Percentiles rank a stretch among this genome's conserved stretches.
Evolutionary conservation across 2,329 filamentous ascomycete species (phyloP).

Genomic region (Amphichorda felina): DNA sequence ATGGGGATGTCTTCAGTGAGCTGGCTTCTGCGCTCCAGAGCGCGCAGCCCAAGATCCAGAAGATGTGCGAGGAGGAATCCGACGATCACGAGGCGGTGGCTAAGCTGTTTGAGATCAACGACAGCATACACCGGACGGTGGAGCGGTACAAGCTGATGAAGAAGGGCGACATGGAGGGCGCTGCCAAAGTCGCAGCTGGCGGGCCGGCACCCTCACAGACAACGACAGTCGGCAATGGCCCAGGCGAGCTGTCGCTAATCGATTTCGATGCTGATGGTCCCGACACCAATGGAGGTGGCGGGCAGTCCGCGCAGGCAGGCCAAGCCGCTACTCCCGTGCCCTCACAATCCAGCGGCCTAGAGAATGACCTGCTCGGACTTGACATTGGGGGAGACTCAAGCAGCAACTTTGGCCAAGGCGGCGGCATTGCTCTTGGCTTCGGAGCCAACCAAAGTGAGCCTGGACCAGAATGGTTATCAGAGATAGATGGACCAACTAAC

Average conservation of each 20-base stretch:
- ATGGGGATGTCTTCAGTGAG: constrained; percentile 65
- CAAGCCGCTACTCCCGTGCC: neutral
- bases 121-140: constrained; percentile 95
- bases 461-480: too few relatives aligned
- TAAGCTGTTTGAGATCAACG: constrained; percentile 93
- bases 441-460: constrained; percentile 56
- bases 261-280: constrained; percentile 65
- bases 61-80: constrained; percentile 98
- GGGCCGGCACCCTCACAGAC: constrained; percentile 42
- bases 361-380: constrained; percentile 83
- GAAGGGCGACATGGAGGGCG: constrained; percentile 80
- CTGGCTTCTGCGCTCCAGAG: constrained; percentile 79
- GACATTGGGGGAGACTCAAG: constrained; percentile 56
- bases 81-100: constrained; percentile 93
- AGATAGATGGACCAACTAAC: neutral
- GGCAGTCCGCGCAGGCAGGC: constrained; percentile 8
- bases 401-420: constrained; percentile 55
- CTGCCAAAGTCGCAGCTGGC: constrained; percentile 72
- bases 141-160: constrained; percentile 93
- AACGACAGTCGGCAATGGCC: constrained; percentile 39
- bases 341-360: constrained; percentile 51
- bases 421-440: constrained; percentile 74
- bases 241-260: constrained; percentile 79
- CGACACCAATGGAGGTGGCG: constrained; percentile 37
- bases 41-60: constrained; percentile 96